These are phyloP conservation scores for Begonia fuchsioides DNA, from an alignment of 306 rosid genomes.

Conservation along the genomic window DNA sequence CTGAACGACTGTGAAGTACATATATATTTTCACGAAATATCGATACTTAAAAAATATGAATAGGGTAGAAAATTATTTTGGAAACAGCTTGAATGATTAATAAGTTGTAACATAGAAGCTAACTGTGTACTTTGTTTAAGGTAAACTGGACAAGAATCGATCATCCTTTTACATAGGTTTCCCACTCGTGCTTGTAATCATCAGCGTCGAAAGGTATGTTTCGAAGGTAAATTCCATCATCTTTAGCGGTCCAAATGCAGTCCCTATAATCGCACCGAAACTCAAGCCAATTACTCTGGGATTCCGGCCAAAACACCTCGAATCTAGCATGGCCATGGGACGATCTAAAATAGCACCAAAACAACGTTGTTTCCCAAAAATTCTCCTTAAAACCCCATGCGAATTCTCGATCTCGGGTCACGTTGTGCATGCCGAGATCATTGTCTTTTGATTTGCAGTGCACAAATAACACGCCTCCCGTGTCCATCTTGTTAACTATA, in stretches of 20 bases:
- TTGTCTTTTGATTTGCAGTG: slow-evolving; percentile 11
- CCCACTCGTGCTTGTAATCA: background rate
- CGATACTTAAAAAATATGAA: no score
- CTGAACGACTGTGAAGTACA: no score
- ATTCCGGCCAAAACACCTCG: slow-evolving; percentile 6
- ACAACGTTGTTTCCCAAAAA: slow-evolving; percentile 1
- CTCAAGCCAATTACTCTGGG: no score
- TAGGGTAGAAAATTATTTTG: no score
- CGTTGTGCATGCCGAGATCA: slow-evolving; percentile 1
- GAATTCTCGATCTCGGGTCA: background rate
- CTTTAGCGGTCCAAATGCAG: slow-evolving; percentile 14
- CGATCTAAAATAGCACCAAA: slow-evolving; percentile 5
- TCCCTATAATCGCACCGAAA: background rate
- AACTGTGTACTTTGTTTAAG: no score
- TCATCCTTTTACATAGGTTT: background rate
- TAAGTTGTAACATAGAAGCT: no score
- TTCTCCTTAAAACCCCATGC: slow-evolving; percentile 4
- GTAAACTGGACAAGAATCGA: no score
- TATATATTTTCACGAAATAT: no score
- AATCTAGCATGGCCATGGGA: slow-evolving; percentile 1
- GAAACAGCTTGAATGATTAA: no score
- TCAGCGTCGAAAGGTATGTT: background rate
- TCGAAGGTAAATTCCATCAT: slow-evolving; percentile 6
- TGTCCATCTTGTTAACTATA: background rate
- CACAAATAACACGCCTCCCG: background rate